Evolutionary conservation across 768 basidiomycete species (phyloP).

Genomic region (Boletellus emodensis): DNA sequence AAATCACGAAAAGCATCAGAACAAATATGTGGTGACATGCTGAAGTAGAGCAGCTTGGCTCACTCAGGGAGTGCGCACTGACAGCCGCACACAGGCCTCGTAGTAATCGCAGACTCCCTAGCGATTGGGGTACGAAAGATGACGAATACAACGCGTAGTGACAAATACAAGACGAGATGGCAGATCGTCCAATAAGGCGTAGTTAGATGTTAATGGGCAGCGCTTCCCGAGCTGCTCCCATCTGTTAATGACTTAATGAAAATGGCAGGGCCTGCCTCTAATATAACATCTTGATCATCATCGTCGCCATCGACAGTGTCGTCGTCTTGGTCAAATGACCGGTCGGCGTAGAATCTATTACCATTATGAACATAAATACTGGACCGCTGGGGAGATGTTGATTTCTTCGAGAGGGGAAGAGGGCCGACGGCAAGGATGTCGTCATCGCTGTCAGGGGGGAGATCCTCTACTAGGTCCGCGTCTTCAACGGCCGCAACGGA

Average conservation of each 20-base stretch:
- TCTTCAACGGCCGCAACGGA: slow-evolving; percentile 36
- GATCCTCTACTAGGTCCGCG: slow-evolving; percentile 33
- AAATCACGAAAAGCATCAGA: too few relatives aligned
- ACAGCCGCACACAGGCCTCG: not conserved
- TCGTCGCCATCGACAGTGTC: slow-evolving; percentile 59
- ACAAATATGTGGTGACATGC: too few relatives aligned
- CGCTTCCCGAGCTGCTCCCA: slow-evolving; percentile 24
- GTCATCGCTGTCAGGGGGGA: slow-evolving; percentile 38
- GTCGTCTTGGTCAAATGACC: slow-evolving; percentile 55
- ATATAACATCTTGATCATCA: slow-evolving; percentile 50
- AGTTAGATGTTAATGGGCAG: slow-evolving; percentile 12
- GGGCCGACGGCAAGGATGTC: slow-evolving; percentile 57
- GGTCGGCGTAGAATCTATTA: slow-evolving; percentile 37
- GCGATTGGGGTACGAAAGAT: slow-evolving; percentile 1
- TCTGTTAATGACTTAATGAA: slow-evolving; percentile 36
- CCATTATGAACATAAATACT: slow-evolving; percentile 36
- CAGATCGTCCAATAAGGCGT: slow-evolving; percentile 4
- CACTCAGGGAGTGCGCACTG: not conserved
- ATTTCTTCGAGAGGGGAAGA: slow-evolving; percentile 39
- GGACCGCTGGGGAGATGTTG: slow-evolving; percentile 30
- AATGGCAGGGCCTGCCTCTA: slow-evolving; percentile 70
- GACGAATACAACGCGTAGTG: slow-evolving; percentile 11
- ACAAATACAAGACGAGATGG: slow-evolving; percentile 17
- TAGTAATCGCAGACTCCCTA: slow-evolving; percentile 5
- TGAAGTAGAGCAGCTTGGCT: too few relatives aligned